A percentile compares a stretch with the other conserved stretches of the same genome.
phyloP scores from a whole-genome alignment of 2,329 filamentous ascomycete species.

The Fusarium duplospermum region DNA sequence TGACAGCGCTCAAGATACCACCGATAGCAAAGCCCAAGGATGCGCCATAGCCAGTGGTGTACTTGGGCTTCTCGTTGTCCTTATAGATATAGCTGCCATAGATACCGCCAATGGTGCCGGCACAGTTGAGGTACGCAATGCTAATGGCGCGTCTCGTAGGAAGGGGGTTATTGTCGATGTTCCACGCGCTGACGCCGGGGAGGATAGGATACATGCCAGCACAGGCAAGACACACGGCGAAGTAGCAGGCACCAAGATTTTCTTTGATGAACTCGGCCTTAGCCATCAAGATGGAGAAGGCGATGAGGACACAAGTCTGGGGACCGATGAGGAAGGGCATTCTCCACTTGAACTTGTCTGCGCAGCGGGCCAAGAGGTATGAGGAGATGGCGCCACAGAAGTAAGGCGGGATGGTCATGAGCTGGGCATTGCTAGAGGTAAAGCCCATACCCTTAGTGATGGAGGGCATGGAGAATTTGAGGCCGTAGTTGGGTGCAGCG shows the following conservation, averaged over 20 bases:
- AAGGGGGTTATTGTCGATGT: slow-evolving; percentile 49
- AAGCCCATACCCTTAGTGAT: slow-evolving; percentile 56
- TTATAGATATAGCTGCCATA: slow-evolving; percentile 42
- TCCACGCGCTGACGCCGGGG: slow-evolving; percentile 52
- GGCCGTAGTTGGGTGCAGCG: slow-evolving; percentile 47
- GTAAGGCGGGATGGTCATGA: slow-evolving; percentile 52
- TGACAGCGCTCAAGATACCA: slow-evolving; percentile 26
- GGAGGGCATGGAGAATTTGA: slow-evolving; percentile 49
- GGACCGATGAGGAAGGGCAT: slow-evolving; percentile 50
- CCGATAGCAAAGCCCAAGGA: slow-evolving; percentile 34
- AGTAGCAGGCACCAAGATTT: slow-evolving; percentile 35
- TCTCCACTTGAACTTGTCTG: slow-evolving; percentile 48
- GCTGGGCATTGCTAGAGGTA: slow-evolving; percentile 45
- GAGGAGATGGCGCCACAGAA: slow-evolving; percentile 36
- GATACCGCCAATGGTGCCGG: slow-evolving; percentile 39
- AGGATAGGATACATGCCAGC: slow-evolving; percentile 52
- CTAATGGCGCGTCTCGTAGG: slow-evolving; percentile 51
- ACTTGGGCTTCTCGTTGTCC: slow-evolving; percentile 39
- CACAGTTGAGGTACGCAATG: slow-evolving; percentile 48
- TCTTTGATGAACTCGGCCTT: slow-evolving; percentile 33
- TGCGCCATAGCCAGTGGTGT: slow-evolving; percentile 42
- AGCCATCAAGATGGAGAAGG: slow-evolving; percentile 39
- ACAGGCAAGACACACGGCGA: slow-evolving; percentile 34
- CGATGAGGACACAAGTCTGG: slow-evolving; percentile 45
- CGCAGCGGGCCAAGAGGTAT: slow-evolving; percentile 40